A percentile compares a stretch with the other conserved stretches of the same genome.
These are phyloP conservation scores for Penstemon newberryi DNA, from an alignment of 257 asterid genomes.

Conservation along the genomic window DNA sequence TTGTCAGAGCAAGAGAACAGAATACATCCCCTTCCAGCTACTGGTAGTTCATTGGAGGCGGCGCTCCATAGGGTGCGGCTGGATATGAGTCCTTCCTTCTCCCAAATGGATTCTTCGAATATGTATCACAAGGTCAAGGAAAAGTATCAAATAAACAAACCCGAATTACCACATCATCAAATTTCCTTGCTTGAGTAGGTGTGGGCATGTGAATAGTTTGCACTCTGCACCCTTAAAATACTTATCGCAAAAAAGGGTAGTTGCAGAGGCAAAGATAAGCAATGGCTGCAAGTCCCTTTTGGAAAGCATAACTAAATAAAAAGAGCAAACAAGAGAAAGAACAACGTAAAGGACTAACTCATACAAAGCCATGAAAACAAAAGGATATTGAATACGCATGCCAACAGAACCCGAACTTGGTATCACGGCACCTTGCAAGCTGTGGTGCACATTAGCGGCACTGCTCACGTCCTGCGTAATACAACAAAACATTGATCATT, in stretches of 20 bases:
- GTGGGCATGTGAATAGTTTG: not conserved
- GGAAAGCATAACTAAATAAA: not conserved
- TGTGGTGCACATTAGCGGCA: constrained; percentile 87
- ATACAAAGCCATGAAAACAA: constrained; percentile 7
- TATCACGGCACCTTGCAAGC: constrained; percentile 93
- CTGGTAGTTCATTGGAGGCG: constrained; percentile 72
- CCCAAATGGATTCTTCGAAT: constrained; percentile 99
- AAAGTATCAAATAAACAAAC: constrained; percentile 28
- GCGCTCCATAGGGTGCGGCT: constrained; percentile 56
- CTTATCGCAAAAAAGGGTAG: too few relatives aligned
- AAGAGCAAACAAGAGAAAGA: not conserved
- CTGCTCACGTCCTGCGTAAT: constrained; percentile 79
- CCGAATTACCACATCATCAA: constrained; percentile 1
- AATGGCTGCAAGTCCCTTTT: not conserved
- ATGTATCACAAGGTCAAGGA: constrained; percentile 74
- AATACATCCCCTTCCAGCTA: constrained; percentile 83
- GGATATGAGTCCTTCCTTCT: constrained; percentile 74
- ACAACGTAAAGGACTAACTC: not conserved
- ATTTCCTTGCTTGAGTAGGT: not conserved
- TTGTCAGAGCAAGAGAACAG: constrained; percentile 71
- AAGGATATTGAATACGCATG: constrained; percentile 99
- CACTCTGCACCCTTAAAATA: constrained; percentile 9
- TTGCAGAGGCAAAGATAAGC: too few relatives aligned
- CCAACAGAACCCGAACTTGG: constrained; percentile 98
- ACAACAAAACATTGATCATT: constrained; percentile 20